phyloP scores from a whole-genome alignment of 2,329 filamentous ascomycete species.

The Fusarium sp. region DNA sequence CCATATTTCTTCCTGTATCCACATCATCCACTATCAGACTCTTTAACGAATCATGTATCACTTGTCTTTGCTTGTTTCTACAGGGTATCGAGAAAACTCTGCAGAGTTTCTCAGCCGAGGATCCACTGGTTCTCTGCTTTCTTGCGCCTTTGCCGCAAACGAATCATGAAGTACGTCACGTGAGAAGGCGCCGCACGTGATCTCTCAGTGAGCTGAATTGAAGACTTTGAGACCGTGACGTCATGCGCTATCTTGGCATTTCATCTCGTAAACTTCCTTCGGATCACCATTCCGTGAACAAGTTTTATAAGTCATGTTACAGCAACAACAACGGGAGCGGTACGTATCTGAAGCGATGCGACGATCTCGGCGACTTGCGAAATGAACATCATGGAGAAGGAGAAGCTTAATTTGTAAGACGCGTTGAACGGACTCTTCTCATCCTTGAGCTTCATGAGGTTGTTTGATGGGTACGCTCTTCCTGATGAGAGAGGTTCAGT shows the following conservation, averaged over 20 bases:
- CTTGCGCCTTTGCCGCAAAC: conserved; percentile 7
- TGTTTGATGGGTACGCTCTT: conserved; percentile 28
- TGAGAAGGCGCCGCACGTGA: conserved; percentile 14
- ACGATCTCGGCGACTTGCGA: background rate
- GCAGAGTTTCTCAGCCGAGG: background rate
- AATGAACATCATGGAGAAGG: background rate
- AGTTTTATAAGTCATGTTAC: background rate
- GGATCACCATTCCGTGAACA: background rate
- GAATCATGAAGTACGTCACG: conserved; percentile 24
- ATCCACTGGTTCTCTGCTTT: background rate
- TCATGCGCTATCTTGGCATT: conserved; percentile 15
- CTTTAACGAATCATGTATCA: conserved; percentile 16
- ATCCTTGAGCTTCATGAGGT: conserved; percentile 25
- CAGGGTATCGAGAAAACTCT: conserved; percentile 31
- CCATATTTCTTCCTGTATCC: conserved; percentile 7
- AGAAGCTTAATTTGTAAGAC: conserved; percentile 24
- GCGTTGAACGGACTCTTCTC: background rate
- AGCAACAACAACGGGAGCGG: background rate
- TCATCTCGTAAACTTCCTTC: background rate
- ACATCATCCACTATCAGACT: conserved; percentile 5
- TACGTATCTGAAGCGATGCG: background rate
- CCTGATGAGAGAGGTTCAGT: conserved; percentile 12
- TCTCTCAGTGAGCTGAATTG: rapidly evolving
- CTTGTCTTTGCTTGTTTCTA: background rate
- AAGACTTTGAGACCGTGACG: conserved; percentile 1